Conservation (phyloP, 2,329 filamentous ascomycete genomes). For the Nigrospora oryzae region DNA sequence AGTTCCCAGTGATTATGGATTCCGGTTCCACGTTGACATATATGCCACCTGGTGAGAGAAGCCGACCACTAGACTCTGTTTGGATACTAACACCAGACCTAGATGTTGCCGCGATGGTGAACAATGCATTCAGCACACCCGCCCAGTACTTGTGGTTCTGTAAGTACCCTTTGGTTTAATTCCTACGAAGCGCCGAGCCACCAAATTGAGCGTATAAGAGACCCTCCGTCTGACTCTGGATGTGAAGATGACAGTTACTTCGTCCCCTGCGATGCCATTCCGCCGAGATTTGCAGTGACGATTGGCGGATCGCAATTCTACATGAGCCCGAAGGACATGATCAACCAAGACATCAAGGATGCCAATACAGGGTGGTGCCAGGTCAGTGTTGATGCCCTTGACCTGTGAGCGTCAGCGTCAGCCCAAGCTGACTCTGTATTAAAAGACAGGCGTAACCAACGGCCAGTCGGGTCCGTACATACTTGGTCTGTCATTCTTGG, state of each 20-base stretch:
- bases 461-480: neutral
- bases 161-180: too few relatives aligned
- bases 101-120: conserved; percentile 40
- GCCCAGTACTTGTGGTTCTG: conserved; percentile 23
- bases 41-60: conserved; percentile 34
- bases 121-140: conserved; percentile 34
- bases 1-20: conserved; percentile 42
- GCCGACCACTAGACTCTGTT: neutral
- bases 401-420: too few relatives aligned
- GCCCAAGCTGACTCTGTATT: too few relatives aligned
- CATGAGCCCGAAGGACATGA: conserved; percentile 38
- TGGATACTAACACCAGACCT: neutral
- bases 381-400: conserved; percentile 24
- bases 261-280: conserved; percentile 36
- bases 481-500: neutral
- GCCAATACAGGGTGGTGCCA: conserved; percentile 38
- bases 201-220: too few relatives aligned
- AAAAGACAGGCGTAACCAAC: neutral
- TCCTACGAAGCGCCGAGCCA: too few relatives aligned
- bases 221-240: too few relatives aligned
- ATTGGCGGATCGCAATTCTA: conserved; percentile 34
- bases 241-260: conserved; percentile 40
- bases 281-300: conserved; percentile 35
- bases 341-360: conserved; percentile 34
- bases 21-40: conserved; percentile 43